Evolutionary conservation across 129 eudicot species (phyloP).

Genomic region (Chrysanthemum seticuspe): DNA sequence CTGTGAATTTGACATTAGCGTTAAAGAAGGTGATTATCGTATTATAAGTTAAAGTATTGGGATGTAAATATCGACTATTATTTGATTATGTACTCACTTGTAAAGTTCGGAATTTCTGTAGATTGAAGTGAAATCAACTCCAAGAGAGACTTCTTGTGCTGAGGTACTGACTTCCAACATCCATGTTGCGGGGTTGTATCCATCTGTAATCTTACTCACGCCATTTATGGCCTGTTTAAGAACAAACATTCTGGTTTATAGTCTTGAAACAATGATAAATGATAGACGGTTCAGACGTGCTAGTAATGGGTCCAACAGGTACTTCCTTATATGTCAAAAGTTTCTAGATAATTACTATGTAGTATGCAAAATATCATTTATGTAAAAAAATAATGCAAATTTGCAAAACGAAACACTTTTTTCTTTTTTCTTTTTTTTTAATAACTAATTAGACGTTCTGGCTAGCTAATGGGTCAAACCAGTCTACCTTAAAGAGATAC

Average conservation of each 20-base stretch:
- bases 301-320: too few species aligned
- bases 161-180: slow-evolving; percentile 60
- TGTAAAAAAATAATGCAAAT: too few species aligned
- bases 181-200: slow-evolving; percentile 72
- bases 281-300: neutral
- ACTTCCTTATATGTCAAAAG: too few species aligned
- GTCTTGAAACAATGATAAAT: neutral
- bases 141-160: slow-evolving; percentile 47
- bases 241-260: neutral
- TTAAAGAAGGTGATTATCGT: neutral
- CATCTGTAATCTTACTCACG: slow-evolving; percentile 55
- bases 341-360: too few species aligned
- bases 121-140: slow-evolving; percentile 44
- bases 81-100: slow-evolving; percentile 23
- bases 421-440: too few species aligned
- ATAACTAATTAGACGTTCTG: too few species aligned
- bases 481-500: neutral
- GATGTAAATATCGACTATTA: neutral
- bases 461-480: too few species aligned
- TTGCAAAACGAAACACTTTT: too few species aligned
- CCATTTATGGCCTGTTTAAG: slow-evolving; percentile 38
- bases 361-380: too few species aligned
- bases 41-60: neutral
- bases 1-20: slow-evolving; percentile 8
- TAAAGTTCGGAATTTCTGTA: slow-evolving; percentile 59